These are phyloP conservation scores for Suillus ampliporus DNA, from an alignment of 768 basidiomycete genomes.

Conservation along the genomic window DNA sequence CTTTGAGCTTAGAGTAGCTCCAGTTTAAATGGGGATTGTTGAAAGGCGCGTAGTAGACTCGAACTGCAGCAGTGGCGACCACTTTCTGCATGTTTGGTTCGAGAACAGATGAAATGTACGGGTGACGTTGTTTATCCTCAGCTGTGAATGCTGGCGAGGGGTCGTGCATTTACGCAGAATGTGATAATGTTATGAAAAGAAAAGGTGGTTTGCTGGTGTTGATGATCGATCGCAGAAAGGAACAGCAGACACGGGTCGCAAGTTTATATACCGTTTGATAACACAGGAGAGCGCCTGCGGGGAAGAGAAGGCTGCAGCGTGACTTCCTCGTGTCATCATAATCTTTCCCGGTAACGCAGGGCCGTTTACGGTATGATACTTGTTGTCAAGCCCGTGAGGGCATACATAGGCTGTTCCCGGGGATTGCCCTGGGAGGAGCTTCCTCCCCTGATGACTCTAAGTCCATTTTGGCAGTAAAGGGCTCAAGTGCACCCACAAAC, in stretches of 20 bases:
- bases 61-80: conserved; percentile 58
- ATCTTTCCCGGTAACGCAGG: conserved; percentile 35
- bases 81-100: conserved; percentile 48
- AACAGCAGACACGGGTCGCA: conserved; percentile 13
- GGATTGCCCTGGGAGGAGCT: neutral
- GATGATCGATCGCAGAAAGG: conserved; percentile 23
- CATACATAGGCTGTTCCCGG: conserved; percentile 25
- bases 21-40: conserved; percentile 53
- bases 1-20: conserved; percentile 64
- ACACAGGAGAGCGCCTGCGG: conserved; percentile 28
- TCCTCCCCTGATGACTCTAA: neutral
- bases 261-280: conserved; percentile 40
- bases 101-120: conserved; percentile 46
- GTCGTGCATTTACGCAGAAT: conserved; percentile 34
- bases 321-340: conserved; percentile 39
- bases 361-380: conserved; percentile 33
- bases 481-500: neutral
- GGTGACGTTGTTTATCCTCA: conserved; percentile 45
- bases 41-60: conserved; percentile 67
- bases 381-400: conserved; percentile 32
- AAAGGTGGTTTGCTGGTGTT: conserved; percentile 19
- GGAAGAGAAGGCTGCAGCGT: conserved; percentile 38
- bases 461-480: conserved; percentile 1
- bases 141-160: conserved; percentile 39
- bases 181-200: conserved; percentile 23